phyloP scores from a whole-genome alignment of 2,329 filamentous ascomycete species.

The Ceratocystis smalleyi region DNA sequence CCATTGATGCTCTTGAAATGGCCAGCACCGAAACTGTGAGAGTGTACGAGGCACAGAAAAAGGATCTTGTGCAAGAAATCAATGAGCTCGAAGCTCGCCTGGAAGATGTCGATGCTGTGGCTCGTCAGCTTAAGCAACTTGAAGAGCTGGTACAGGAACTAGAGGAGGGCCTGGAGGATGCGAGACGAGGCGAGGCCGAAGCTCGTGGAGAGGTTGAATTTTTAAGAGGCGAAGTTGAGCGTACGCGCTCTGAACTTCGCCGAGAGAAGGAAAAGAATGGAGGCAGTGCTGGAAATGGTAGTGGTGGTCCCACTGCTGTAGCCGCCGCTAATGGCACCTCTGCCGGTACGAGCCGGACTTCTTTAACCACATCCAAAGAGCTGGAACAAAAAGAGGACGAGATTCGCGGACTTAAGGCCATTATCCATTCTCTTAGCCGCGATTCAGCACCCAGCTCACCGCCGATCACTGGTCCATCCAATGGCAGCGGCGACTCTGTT shows the following conservation, averaged over 20 bases:
- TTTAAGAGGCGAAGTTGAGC: constrained; percentile 81
- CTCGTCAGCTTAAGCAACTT: constrained; percentile 79
- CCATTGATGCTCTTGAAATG: constrained; percentile 89
- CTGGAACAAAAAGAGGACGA: constrained; percentile 92
- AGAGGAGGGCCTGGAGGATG: constrained; percentile 91
- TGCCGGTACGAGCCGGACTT: not conserved
- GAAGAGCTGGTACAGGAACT: constrained; percentile 94
- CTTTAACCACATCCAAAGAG: constrained; percentile 42
- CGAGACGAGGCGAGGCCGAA: constrained; percentile 83
- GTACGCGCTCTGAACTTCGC: constrained; percentile 72
- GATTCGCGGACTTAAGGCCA: constrained; percentile 89
- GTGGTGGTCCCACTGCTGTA: constrained; percentile 26
- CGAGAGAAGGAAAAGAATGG: constrained; percentile 69
- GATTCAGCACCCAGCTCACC: constrained; percentile 33
- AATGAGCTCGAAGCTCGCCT: constrained; percentile 67
- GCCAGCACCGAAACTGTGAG: constrained; percentile 90
- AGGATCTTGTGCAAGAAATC: constrained; percentile 69
- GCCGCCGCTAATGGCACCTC: constrained; percentile 5
- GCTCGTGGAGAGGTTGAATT: constrained; percentile 94
- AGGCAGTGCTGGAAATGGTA: constrained; percentile 33
- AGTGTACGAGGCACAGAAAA: constrained; percentile 87
- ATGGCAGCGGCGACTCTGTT: constrained; percentile 35
- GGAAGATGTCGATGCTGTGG: constrained; percentile 82
- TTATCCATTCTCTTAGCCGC: constrained; percentile 86
- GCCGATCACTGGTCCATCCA: constrained; percentile 28